phyloP scores from a whole-genome alignment of 169 alveolate genomes.

The Plasmodium ovale region DNA sequence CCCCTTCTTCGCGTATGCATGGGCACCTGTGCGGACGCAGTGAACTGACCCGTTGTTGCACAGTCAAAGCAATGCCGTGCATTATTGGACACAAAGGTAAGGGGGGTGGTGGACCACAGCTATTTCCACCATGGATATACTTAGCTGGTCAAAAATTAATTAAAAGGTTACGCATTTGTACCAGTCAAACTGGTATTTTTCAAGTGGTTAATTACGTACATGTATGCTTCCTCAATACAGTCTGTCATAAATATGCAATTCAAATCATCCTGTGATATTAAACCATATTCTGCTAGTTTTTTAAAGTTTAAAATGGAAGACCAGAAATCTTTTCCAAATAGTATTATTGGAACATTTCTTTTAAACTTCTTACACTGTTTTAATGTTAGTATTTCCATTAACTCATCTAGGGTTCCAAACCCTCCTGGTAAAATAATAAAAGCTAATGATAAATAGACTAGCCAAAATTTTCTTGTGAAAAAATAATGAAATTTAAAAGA shows the following conservation, averaged over 20 bases:
- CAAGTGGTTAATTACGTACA: constrained; percentile 31
- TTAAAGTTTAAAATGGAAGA: constrained; percentile 41
- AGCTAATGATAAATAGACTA: constrained; percentile 79
- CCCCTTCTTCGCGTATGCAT: too few species aligned
- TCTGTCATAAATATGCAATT: constrained; percentile 48
- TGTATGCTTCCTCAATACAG: constrained; percentile 55
- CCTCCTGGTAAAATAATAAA: constrained; percentile 82
- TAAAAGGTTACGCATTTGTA: neutral
- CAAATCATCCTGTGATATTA: constrained; percentile 41
- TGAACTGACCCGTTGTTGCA: too few species aligned
- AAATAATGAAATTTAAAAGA: constrained; percentile 85
- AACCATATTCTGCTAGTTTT: constrained; percentile 69
- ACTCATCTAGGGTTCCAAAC: constrained; percentile 84
- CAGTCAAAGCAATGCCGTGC: too few species aligned
- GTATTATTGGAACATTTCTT: constrained; percentile 80
- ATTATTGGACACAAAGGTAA: too few species aligned
- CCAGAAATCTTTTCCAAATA: constrained; percentile 82
- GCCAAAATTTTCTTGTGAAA: constrained; percentile 85
- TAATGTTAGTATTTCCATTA: constrained; percentile 82
- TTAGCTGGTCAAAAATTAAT: neutral
- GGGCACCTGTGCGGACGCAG: too few species aligned
- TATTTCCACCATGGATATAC: neutral
- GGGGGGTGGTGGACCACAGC: too few species aligned
- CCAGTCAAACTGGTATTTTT: constrained; percentile 10
- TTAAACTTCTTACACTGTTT: constrained; percentile 81